phyloP scores from a whole-genome alignment of 2,329 filamentous ascomycete genomes.

The Samsoniella hepiali region DNA sequence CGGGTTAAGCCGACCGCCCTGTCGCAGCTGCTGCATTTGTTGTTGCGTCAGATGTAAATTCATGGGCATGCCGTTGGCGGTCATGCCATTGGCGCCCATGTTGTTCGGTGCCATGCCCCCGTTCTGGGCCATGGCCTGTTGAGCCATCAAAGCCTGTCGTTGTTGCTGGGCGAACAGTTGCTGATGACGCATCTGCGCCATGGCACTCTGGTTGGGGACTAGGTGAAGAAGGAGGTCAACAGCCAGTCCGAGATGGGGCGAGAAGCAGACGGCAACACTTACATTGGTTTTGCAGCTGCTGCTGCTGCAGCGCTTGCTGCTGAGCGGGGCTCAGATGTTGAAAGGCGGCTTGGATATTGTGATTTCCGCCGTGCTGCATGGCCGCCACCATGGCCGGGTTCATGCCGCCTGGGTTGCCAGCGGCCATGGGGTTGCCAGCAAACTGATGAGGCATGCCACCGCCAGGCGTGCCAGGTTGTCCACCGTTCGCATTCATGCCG shows the following conservation, averaged over 20 bases:
- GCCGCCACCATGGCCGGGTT: slow-evolving; percentile 73
- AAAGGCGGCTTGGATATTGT: slow-evolving; percentile 62
- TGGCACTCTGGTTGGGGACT: slow-evolving; percentile 38
- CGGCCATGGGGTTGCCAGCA: slow-evolving; percentile 61
- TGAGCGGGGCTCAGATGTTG: slow-evolving; percentile 66
- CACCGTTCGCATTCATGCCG: slow-evolving; percentile 64
- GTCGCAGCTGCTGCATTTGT: slow-evolving; percentile 51
- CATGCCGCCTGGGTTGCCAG: slow-evolving; percentile 68
- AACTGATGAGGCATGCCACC: slow-evolving; percentile 65
- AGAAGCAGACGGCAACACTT: slow-evolving; percentile 21
- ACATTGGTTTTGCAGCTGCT: slow-evolving; percentile 37
- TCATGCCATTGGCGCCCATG: slow-evolving; percentile 31
- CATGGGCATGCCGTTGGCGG: slow-evolving; percentile 48
- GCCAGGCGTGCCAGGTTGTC: slow-evolving; percentile 65
- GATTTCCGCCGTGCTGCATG: slow-evolving; percentile 67
- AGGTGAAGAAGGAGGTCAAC: background rate
- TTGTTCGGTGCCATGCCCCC: slow-evolving; percentile 42
- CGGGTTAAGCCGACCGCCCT: slow-evolving; percentile 37
- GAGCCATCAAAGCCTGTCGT: slow-evolving; percentile 51
- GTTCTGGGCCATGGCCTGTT: slow-evolving; percentile 50
- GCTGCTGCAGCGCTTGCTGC: slow-evolving; percentile 54
- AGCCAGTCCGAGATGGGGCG: slow-evolving; percentile 3
- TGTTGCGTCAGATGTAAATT: slow-evolving; percentile 47
- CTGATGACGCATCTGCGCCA: slow-evolving; percentile 48
- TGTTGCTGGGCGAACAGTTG: slow-evolving; percentile 57